Base-by-base conservation (phyloP, 106 monocot genomes). In the Phalaenopsis equestris region DNA sequence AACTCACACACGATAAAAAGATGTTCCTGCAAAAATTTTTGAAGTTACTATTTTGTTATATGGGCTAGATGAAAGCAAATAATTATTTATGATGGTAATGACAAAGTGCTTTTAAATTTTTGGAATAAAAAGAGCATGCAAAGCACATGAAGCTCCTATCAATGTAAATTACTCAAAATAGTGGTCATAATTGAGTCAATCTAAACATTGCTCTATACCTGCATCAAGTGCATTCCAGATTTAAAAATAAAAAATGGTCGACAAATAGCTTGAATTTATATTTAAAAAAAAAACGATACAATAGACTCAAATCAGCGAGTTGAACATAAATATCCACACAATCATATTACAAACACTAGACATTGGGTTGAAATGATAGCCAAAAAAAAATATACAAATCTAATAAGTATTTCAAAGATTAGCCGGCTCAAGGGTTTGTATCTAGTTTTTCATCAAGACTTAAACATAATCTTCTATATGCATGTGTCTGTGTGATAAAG, bases 1-100 rank as follows among this genome's bases (percentile, higher is more conserved):
- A 96, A 64, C 76, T 96, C 96, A 77, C 91, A 94, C 21, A 94
- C 96, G 79, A 96, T 96, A 80, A 96, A 96, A 84, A 96, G 93
- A 82, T 96, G 96, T 82, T 96, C 96, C 96, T 96, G 88, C 57
- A 84, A 17, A 19, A 81, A 65, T 23, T 41, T 65, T 75, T 1
- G 42, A 75, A 21, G 74, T 42, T 45, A 75, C 16, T n/a, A 43
- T 16, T 75, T n/a, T 75, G 43, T 41, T 5, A 24, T 39, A 41
- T 14, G 15, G 3, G 12, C 11, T 30, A 72, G 72, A 41, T 41
- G 41, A 65, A 65, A 0, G 64, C 64, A 65, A 65, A 65, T 65
- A 23, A 23, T 65, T 24, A 65, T 65, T 6, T 24, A 65, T 23
- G 23, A 24, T 23, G 24, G 24, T 8, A 65, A 24, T 21, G 21